phyloP scores from a whole-genome alignment of 2,329 filamentous ascomycete genomes.

The Pseudogymnoascus sp. region DNA sequence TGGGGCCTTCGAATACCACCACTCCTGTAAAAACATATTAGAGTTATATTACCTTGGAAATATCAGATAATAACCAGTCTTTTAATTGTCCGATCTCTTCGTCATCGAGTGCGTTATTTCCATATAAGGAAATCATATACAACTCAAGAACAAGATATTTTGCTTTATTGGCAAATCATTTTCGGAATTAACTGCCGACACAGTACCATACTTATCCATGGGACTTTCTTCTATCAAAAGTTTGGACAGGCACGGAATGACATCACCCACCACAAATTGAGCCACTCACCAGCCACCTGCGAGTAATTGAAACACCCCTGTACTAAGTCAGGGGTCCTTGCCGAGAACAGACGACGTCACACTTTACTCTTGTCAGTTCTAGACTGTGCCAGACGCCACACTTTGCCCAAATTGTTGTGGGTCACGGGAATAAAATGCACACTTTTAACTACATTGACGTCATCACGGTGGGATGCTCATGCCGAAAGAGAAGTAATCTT shows the following conservation, averaged over 20 bases:
- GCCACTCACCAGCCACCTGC: constrained; percentile 1
- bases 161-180: neutral
- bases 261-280: neutral
- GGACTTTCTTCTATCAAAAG: neutral
- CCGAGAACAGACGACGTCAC: neutral
- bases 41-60: constrained; percentile 6
- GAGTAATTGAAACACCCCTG: neutral
- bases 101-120: neutral
- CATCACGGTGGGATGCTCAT: neutral
- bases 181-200: neutral
- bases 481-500: neutral
- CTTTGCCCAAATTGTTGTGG: neutral
- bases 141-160: neutral
- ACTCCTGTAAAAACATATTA: constrained; percentile 6
- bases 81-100: neutral
- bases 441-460: constrained; percentile 7
- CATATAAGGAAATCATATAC: neutral
- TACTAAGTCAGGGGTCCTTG: neutral
- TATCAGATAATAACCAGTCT: neutral
- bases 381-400: constrained; percentile 2
- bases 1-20: constrained; percentile 1
- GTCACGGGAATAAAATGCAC: neutral
- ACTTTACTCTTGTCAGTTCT: neutral
- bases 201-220: neutral
- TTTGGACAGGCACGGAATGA: neutral